These are phyloP conservation scores for Pythium rishiriense DNA, from an alignment of 352 stramenopile genomes.

Conservation along the genomic window DNA sequence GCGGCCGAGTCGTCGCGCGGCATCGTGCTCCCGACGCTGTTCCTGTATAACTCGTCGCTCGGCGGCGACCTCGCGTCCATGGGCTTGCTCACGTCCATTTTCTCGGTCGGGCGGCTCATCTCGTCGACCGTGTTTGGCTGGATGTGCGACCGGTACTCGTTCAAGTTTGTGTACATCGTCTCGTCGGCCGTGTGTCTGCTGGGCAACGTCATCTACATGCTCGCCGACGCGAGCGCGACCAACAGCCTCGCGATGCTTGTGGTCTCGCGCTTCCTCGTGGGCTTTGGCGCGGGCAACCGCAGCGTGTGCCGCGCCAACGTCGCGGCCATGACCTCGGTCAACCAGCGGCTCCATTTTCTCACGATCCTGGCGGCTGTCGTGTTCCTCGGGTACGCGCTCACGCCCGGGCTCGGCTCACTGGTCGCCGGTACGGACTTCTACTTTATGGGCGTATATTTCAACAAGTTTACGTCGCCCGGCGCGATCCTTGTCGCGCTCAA, in stretches of 20 bases:
- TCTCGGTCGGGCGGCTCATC: slow-evolving; percentile 73
- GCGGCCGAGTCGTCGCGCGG: slow-evolving; percentile 68
- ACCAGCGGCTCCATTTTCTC: slow-evolving; percentile 63
- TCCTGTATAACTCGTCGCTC: slow-evolving; percentile 81
- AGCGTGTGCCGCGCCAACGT: slow-evolving; percentile 70
- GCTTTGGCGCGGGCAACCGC: slow-evolving; percentile 70
- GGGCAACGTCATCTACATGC: slow-evolving; percentile 68
- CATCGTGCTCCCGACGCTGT: slow-evolving; percentile 73
- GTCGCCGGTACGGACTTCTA: slow-evolving; percentile 51
- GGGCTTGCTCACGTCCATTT: slow-evolving; percentile 73
- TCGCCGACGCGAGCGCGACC: slow-evolving; percentile 54
- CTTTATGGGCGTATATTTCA: slow-evolving; percentile 59
- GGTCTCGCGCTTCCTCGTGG: slow-evolving; percentile 63
- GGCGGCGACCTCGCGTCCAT: slow-evolving; percentile 71
- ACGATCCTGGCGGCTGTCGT: slow-evolving; percentile 66
- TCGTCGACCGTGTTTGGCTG: slow-evolving; percentile 77
- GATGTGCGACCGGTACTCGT: slow-evolving; percentile 79
- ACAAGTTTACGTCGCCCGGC: slow-evolving; percentile 65
- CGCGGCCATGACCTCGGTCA: slow-evolving; percentile 55
- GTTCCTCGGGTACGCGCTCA: slow-evolving; percentile 26
- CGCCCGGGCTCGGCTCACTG: slow-evolving; percentile 55
- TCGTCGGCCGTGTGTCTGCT: slow-evolving; percentile 64
- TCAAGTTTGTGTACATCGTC: slow-evolving; percentile 70
- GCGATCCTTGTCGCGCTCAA: slow-evolving; percentile 59
- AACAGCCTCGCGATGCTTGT: slow-evolving; percentile 49